Percentiles rank a stretch among this genome's conserved stretches.
phyloP scores from a whole-genome alignment of 352 stramenopile genomes.

The Pythium insidiosum region DNA sequence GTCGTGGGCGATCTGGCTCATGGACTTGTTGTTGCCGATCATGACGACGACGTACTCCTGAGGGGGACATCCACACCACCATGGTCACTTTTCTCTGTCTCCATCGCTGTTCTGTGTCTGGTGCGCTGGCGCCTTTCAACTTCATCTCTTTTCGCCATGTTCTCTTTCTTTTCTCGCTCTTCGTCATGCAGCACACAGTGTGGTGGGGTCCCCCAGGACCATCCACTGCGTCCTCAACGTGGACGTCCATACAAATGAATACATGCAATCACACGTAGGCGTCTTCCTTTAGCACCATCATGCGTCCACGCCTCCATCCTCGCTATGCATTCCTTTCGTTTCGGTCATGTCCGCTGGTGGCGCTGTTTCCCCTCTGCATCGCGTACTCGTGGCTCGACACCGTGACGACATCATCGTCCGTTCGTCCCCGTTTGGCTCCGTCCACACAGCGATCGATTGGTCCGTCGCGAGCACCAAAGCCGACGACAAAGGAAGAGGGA shows the following conservation, averaged over 20 bases:
- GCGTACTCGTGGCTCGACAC: too few species aligned
- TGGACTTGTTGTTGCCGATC: constrained; percentile 84
- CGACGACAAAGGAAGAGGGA: neutral
- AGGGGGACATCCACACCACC: constrained; percentile 3
- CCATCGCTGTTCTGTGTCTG: constrained; percentile 14
- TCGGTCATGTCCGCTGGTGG: too few species aligned
- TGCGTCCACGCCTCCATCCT: too few species aligned
- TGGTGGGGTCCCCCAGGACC: too few species aligned
- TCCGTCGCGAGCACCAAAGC: neutral
- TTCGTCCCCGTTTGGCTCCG: neutral
- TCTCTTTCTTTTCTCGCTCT: constrained; percentile 22
- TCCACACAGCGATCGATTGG: constrained; percentile 1
- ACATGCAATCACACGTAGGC: too few species aligned
- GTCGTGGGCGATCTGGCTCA: constrained; percentile 75
- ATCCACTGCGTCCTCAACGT: constrained; percentile 4
- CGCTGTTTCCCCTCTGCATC: too few species aligned
- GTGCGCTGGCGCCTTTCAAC: too few species aligned
- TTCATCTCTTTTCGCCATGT: constrained; percentile 17
- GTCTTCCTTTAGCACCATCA: too few species aligned
- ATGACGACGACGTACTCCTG: constrained; percentile 82
- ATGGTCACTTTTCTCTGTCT: constrained; percentile 8
- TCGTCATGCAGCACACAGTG: constrained; percentile 15
- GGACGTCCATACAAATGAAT: constrained; percentile 3
- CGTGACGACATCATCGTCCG: neutral
- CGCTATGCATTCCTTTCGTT: too few species aligned